Evolutionary conservation across 805 yeast genomes (phyloP), one percentile per base, ranked within the genome.

Genomic region (Candida anglica): DNA sequence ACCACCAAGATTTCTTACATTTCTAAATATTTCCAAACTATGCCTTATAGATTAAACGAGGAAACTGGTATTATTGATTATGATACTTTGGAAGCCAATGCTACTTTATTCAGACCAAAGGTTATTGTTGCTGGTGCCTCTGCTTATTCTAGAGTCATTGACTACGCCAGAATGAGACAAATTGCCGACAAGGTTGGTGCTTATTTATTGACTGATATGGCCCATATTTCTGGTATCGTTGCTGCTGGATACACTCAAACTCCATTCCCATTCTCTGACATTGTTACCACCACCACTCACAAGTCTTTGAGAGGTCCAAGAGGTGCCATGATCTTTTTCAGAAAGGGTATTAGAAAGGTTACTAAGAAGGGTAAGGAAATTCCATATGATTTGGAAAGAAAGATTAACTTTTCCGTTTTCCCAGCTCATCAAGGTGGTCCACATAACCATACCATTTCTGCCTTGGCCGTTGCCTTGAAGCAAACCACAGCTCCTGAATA

Each of bases 351-450:
- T 41, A 81, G 95, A 75, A 79, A 83, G 40, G 78, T 80, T 47
- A 84, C 85, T 57, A 88, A 89, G 73, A 85, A 87, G 52, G 98
- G 98, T 55, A 86, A 87, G 70, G 96, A 88, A 67, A 71, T 87
- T 39, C 68, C 72, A 39, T 93, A 89, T 66, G 97, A 93, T 52
- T 79, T 93, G 63, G 98, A 93, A 68, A 82, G 79, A 65, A 86
- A 86, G 61, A 89, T 93, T 69, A 93, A 93, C 76, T 93, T 93
- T 66, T 88, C 97, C 7, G 98, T 93, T 36, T 93, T 93, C 91
- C 98, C 98, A 54, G 98, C 96, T 48, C 98, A 93, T 69, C 98
- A 93, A 74, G 98, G 98, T 74, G 98, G 98, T 61, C 98, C 98
- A 53, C 98, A 93, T 71, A 93, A 93, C 75, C 98, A 93, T 71